A percentile compares a stretch with the other conserved stretches of the same genome.
These are phyloP conservation scores for Panus rudis DNA, from an alignment of 768 basidiomycete species.

Conservation along the genomic window DNA sequence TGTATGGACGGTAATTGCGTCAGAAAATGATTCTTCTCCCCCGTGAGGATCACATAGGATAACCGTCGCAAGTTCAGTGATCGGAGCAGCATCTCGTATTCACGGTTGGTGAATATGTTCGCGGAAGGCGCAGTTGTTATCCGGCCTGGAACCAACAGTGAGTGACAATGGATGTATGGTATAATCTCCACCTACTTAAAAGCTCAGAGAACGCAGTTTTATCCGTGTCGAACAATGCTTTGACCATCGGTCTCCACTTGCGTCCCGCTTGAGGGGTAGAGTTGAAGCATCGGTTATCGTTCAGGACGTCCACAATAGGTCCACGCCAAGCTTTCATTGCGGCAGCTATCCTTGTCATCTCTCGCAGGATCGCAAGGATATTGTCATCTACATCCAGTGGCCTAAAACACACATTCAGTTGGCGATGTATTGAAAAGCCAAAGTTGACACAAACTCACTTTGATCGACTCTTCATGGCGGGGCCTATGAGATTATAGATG, in stretches of 20 bases:
- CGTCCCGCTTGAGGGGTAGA: slow-evolving; percentile 46
- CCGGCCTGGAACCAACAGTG: slow-evolving; percentile 43
- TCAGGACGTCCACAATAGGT: slow-evolving; percentile 73
- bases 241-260: slow-evolving; percentile 75
- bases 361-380: slow-evolving; percentile 61
- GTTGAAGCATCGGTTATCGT: slow-evolving; percentile 85
- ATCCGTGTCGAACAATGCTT: slow-evolving; percentile 76
- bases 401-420: slow-evolving; percentile 28
- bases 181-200: slow-evolving; percentile 54
- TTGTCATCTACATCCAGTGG: slow-evolving; percentile 73
- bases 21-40: slow-evolving; percentile 87
- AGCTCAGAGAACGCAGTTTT: slow-evolving; percentile 82
- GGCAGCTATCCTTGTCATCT: slow-evolving; percentile 72
- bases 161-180: slow-evolving; percentile 12
- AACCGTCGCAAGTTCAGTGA: slow-evolving; percentile 83
- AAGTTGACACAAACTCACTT: slow-evolving; percentile 40
- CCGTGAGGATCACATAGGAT: slow-evolving; percentile 79
- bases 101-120: slow-evolving; percentile 93
- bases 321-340: slow-evolving; percentile 82
- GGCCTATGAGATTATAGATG: slow-evolving; percentile 75
- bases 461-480: slow-evolving; percentile 70
- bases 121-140: slow-evolving; percentile 83
- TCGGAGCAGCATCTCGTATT: slow-evolving; percentile 85
- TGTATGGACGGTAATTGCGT: slow-evolving; percentile 90
- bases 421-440: background rate